Conservation (phyloP, 257 asterid species). For the Solanum boliviense region DNA sequence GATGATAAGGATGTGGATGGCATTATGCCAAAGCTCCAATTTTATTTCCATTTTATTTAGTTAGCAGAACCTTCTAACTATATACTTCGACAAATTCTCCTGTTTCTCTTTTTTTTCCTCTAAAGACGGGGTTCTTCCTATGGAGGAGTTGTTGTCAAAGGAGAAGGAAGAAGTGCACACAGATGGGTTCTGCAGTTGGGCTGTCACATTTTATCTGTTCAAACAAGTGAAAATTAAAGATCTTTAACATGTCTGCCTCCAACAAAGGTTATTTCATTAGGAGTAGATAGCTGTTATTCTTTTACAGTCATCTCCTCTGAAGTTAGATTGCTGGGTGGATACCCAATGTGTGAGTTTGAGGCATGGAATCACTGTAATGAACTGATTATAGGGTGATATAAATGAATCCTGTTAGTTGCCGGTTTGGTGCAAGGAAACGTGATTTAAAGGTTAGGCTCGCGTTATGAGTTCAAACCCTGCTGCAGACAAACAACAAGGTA, state of each 20-base stretch:
- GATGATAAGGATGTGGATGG: conserved; percentile 4
- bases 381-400: background rate
- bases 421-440: background rate
- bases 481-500: background rate
- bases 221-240: background rate
- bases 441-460: background rate
- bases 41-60: too few species aligned
- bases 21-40: conserved; percentile 8
- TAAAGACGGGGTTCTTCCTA: background rate
- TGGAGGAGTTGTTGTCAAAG: conserved; percentile 30
- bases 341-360: background rate
- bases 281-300: background rate
- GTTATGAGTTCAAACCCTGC: background rate
- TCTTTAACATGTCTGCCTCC: background rate
- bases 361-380: background rate
- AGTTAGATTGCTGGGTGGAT: background rate
- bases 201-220: background rate
- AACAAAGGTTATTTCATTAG: background rate
- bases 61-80: too few species aligned
- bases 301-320: background rate
- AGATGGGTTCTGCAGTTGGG: background rate
- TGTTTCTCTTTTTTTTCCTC: too few species aligned
- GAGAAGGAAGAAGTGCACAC: conserved; percentile 26
- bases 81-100: too few species aligned
- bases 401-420: background rate